These are phyloP conservation scores for Noccaea bulbosa DNA, from an alignment of 345 rosid genomes.

Conservation along the genomic window DNA sequence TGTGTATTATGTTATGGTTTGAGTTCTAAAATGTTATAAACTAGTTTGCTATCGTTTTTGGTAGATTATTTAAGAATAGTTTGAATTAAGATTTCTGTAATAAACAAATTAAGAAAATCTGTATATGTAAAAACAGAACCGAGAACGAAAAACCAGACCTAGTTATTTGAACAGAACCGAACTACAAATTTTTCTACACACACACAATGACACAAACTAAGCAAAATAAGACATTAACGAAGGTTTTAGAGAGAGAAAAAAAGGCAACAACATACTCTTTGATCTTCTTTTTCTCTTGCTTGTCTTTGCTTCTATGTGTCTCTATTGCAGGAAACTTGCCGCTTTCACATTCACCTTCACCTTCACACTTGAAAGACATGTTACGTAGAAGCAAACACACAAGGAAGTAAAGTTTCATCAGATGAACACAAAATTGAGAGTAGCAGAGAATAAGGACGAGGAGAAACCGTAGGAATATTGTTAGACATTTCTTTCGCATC, in stretches of 20 bases:
- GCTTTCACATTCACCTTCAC: constrained; percentile 60
- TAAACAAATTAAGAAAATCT: too few relatives aligned
- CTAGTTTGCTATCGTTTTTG: too few relatives aligned
- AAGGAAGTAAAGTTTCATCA: constrained; percentile 48
- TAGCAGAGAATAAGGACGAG: constrained; percentile 30
- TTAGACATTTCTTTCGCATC: constrained; percentile 32
- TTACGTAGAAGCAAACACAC: constrained; percentile 45
- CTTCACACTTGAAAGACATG: constrained; percentile 55
- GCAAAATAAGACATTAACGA: constrained; percentile 21
- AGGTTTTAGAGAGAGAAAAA: not conserved
- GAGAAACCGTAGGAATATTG: constrained; percentile 31
- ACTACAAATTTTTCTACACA: too few relatives aligned
- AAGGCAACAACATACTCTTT: constrained; percentile 42
- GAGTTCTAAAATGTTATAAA: too few relatives aligned
- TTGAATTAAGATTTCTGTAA: too few relatives aligned
- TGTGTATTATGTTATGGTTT: too few relatives aligned
- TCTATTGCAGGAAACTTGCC: constrained; percentile 58
- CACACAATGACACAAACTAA: constrained; percentile 24
- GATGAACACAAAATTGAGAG: constrained; percentile 35
- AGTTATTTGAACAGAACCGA: too few relatives aligned
- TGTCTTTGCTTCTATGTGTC: constrained; percentile 45
- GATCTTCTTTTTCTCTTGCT: constrained; percentile 47
- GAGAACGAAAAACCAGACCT: too few relatives aligned
- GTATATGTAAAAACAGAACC: too few relatives aligned
- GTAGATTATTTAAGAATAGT: too few relatives aligned